These are phyloP conservation scores for Leishmania lainsoni DNA, from an alignment of 208 protist genomes.

Conservation along the genomic window DNA sequence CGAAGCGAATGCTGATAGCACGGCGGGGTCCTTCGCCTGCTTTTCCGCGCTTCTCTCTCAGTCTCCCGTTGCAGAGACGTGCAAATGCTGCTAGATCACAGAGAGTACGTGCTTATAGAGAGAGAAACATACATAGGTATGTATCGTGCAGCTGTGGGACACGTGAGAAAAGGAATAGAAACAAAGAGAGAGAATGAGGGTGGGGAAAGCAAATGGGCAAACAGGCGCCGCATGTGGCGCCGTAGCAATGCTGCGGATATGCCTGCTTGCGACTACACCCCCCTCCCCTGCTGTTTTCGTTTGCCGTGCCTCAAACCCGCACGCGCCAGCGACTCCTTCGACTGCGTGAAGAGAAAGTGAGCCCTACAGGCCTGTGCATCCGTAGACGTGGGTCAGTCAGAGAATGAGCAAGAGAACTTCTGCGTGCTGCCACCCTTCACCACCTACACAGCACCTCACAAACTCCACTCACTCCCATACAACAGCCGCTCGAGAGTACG, in stretches of 20 bases:
- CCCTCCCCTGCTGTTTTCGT: too few species aligned
- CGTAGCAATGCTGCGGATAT: not conserved
- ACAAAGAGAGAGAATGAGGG: not conserved
- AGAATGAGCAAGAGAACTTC: not conserved
- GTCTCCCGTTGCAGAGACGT: not conserved
- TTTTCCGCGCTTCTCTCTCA: not conserved
- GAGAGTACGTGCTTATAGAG: not conserved
- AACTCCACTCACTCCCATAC: not conserved
- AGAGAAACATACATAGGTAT: not conserved
- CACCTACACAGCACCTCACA: not conserved
- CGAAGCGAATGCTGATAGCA: not conserved
- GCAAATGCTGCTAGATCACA: not conserved
- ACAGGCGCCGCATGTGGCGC: not conserved
- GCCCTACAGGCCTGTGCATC: not conserved
- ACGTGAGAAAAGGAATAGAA: not conserved
- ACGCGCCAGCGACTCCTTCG: not conserved
- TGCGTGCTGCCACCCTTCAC: not conserved
- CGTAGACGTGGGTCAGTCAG: not conserved
- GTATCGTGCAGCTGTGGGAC: not conserved
- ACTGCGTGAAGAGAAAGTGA: too few species aligned
- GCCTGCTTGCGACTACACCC: not conserved
- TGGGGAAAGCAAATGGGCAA: not conserved
- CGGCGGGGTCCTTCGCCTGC: not conserved
- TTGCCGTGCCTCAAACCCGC: not conserved
- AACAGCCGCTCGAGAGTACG: not conserved